Base-by-base conservation (phyloP, 345 rosid species). In the Eucalyptus shirleyi region DNA sequence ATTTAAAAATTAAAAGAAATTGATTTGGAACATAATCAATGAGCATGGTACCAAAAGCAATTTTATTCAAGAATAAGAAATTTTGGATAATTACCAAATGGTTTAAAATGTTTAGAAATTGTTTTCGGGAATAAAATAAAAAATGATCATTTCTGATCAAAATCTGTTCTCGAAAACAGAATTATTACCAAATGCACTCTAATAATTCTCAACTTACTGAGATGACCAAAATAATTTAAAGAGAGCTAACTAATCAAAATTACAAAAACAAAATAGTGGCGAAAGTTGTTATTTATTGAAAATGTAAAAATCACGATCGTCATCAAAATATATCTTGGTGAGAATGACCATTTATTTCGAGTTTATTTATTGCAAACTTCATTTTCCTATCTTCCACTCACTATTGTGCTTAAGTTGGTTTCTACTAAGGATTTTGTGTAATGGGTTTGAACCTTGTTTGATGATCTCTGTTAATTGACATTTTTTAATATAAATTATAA, bases 81-180 rank as follows among this genome's bases (percentile, higher is more conserved):
- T 14, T 50, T 50, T 50, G 51, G 17, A 50, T 15, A 15, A 2
- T 15, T 50, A 50, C 18, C 6, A 50, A 50, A 50, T 15, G 17
- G 51, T 14, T 50, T 50, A 50, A 14, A 15, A 50, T 50, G 5
- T 0, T 50, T 50, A 50, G 2, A 50, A 50, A 50, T 50, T 50
- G 1, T 50, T 14, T 0, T 0, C 7, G 2, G 5, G 6, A 14
- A 14, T 1, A 14, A 0, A 50, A 50, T 50, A 14, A 50, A 50
- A 50, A 50, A 50, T 14, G 0, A 50, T 50, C 6, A 50, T 50
- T 50, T 14, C 0, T 14, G 0, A 50, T 50, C 17, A 5, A 2
- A 50, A 50, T 50, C 1, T 13, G 1, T 50, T 50, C 6, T 0
- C 16, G 6, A 0, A 14, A 50, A 50, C 0, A 14, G 0, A 14